Evolutionary conservation across 2,329 filamentous ascomycete genomes (phyloP), one percentile per base, ranked within the genome.

Genomic region (Exophiala sp.): DNA sequence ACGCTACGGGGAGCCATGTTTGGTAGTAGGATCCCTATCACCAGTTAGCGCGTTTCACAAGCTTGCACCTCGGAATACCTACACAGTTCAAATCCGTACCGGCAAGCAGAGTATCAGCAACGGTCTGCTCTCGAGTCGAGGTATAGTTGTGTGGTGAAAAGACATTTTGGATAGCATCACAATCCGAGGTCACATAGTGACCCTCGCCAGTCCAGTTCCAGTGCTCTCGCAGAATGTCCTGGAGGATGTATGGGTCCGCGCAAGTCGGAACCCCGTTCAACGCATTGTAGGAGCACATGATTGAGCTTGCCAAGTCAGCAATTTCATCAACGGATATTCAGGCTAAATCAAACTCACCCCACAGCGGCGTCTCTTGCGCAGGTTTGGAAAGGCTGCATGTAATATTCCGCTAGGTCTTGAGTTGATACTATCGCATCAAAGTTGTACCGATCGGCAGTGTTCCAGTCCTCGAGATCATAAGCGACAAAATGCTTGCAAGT

Each of bases 321-420:
- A 34, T 14, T 24, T 18, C n/a, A 5, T 7, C 16, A 10, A 5
- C 12, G 5, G 14, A 33, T n/a, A 39, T n/a, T 21, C 12, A 14
- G 14, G 24, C n/a, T 21, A 36, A 24, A 14, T 47, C 47, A 34
- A 12, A 54, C 51, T 53, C 16, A 57, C 55, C 55, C 58, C 12
- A 58, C 58, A 42, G 77, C 75, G 3, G 78, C 76, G 63, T 84
- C 80, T 9, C 79, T 74, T 41, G 78, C 81, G 66, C 84, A 87
- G 65, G 77, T 77, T 63, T 85, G 74, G 70, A 88, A 88, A 0
- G 83, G 78, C 1, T 81, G 83, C 38, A 86, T 74, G 63, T 86
- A 88, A 68, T 87, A 88, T 62, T 87, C 85, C 0, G 79, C 75
- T 3, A 88, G 69, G 55, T 89, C 85, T 60, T 87, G 85, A 45